Conservation (phyloP, 2,329 filamentous ascomycete species). For the Gnomoniopsis smithogilvyi region DNA sequence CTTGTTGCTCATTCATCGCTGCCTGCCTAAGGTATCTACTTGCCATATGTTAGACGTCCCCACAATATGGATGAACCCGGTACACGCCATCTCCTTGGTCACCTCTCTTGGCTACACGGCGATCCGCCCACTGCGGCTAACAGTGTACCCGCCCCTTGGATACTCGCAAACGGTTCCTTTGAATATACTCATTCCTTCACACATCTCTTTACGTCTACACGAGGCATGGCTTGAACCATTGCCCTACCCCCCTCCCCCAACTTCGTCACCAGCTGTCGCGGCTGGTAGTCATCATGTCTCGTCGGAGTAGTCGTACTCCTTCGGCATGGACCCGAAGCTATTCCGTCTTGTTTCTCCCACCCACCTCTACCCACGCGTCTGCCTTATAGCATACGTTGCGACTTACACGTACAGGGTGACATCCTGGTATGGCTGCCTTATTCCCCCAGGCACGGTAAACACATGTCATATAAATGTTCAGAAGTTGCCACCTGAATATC, state of each 20-base stretch:
- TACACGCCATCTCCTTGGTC: slow-evolving; percentile 1
- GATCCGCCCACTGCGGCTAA: slow-evolving; percentile 4
- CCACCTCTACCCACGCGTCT: slow-evolving; percentile 11
- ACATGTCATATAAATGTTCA: slow-evolving; percentile 12
- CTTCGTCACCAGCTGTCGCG: slow-evolving; percentile 19
- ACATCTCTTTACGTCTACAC: background rate
- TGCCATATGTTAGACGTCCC: slow-evolving; percentile 1
- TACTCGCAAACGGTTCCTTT: slow-evolving; percentile 8
- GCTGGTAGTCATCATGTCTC: slow-evolving; percentile 16
- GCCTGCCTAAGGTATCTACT: slow-evolving; percentile 14
- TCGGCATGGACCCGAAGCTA: slow-evolving; percentile 12
- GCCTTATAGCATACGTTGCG: slow-evolving; percentile 10
- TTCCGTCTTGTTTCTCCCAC: background rate
- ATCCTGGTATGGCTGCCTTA: background rate
- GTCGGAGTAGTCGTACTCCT: slow-evolving; percentile 4
- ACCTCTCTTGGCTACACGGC: slow-evolving; percentile 4
- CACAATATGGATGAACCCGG: background rate
- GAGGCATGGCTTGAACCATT: background rate
- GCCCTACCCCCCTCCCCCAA: background rate
- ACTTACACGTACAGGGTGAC: slow-evolving; percentile 17
- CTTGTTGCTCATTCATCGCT: slow-evolving; percentile 1
- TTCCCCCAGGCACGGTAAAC: background rate
- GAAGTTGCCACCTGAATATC: slow-evolving; percentile 18
- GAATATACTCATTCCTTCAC: background rate
- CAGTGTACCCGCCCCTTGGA: slow-evolving; percentile 1